Base-by-base conservation (phyloP, 2,329 filamentous ascomycete genomes). In the Periconia sp. region DNA sequence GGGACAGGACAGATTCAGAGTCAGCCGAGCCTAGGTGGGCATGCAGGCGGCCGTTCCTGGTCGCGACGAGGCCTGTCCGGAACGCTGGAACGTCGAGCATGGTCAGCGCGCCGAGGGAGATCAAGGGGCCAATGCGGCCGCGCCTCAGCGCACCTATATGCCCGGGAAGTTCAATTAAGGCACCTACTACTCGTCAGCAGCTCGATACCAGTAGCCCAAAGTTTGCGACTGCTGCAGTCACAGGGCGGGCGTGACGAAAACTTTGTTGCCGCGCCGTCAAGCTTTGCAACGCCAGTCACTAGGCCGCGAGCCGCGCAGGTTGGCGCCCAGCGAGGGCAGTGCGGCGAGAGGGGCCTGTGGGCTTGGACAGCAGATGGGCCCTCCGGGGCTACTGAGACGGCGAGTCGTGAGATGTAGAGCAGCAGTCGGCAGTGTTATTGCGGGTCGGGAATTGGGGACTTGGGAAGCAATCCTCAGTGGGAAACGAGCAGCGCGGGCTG, bases 151-250 rank as follows among this genome's bases (percentile, higher is more conserved):
- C 28, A 45, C 41, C 34, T 53, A 56, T 55, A 56, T 51, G 55
- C 32, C 58, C 54, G 50, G 58, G 59, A 53, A 57, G 48, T 59
- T 53, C 57, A 60, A 59, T 59, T 19, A 33, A 66, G 63, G 53
- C 54, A 35, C 50, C 42, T 42, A 50, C 39, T 52, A 50, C 46
- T 54, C 54, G 50, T 59, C 51, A 62, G 53, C 46, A 48, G 52
- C 49, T 54, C 54, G 52, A 59, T 56, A 48, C 50, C 46, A 43
- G 54, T 58, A 57, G 57, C 54, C 49, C 53, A 59, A 58, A 61
- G 57, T 62, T 64, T 66, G 64, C 63, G 66, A 66, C 62, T 64
- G 63, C 58, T 60, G 64, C 58, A 51, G 66, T 63, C 58, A 56
- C 64, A 68, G 62, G 64, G 63, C 50, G 61, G 56, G 48, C 51